Evolutionary conservation across 306 rosid genomes (phyloP).

Genomic region (Coriaria nepalensis): DNA sequence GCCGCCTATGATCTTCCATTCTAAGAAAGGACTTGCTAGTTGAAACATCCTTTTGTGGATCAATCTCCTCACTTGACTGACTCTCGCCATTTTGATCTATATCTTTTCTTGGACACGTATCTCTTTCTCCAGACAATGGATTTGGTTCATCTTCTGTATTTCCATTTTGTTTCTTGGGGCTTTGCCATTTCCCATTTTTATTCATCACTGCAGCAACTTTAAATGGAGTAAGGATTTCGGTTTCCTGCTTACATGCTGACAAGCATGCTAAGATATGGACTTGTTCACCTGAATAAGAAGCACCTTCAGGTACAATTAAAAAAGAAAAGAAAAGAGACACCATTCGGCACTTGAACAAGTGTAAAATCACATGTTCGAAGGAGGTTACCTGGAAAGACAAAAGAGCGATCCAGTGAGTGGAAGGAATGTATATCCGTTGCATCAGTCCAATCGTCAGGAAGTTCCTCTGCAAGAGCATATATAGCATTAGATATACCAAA

Average conservation of each 20-base stretch:
- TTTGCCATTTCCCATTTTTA: constrained; percentile 48
- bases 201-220: constrained; percentile 57
- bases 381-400: constrained; percentile 95
- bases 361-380: too few species aligned
- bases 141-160: constrained; percentile 24
- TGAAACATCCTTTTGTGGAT: constrained; percentile 27
- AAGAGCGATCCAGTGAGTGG: constrained; percentile 55
- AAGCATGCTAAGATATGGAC: constrained; percentile 87
- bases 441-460: constrained; percentile 65
- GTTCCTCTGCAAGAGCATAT: constrained; percentile 53
- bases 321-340: background rate
- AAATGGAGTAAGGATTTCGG: constrained; percentile 61
- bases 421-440: constrained; percentile 63
- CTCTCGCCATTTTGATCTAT: constrained; percentile 33
- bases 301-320: constrained; percentile 33
- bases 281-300: constrained; percentile 74
- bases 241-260: constrained; percentile 77
- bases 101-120: constrained; percentile 29
- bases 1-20: constrained; percentile 55
- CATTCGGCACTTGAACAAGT: too few species aligned
- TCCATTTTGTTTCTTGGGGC: constrained; percentile 42
- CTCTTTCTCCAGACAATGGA: constrained; percentile 25
- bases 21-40: constrained; percentile 51
- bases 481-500: constrained; percentile 13
- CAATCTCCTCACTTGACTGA: constrained; percentile 17